Evolutionary conservation across 73 alveolate species (phyloP).

Genomic region (Blepharisma stoltei): DNA sequence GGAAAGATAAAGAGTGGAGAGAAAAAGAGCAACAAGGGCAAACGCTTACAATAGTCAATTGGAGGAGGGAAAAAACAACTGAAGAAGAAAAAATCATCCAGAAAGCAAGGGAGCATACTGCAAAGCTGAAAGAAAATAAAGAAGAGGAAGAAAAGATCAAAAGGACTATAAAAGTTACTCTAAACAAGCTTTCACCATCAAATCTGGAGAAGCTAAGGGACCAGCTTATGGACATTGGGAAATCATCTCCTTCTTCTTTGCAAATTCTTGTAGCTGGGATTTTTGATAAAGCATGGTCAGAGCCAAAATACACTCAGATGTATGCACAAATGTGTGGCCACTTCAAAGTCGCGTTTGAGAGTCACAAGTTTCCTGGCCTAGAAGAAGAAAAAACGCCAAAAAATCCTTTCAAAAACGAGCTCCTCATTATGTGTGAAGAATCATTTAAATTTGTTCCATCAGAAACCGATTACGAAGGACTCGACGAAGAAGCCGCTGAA

Average conservation of each 20-base stretch:
- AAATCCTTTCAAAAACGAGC: background rate
- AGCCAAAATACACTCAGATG: constrained; percentile 28
- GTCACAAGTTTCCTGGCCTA: background rate
- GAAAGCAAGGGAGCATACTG: constrained; percentile 1
- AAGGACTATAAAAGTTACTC: constrained; percentile 19
- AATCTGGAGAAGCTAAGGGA: constrained; percentile 19
- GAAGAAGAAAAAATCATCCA: constrained; percentile 21
- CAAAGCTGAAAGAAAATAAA: background rate
- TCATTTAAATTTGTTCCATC: background rate
- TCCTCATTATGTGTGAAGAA: constrained; percentile 4
- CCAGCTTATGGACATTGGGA: constrained; percentile 25
- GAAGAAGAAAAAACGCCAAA: background rate
- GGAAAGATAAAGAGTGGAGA: background rate
- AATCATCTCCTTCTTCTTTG: background rate
- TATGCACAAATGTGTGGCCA: constrained; percentile 23
- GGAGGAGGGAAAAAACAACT: constrained; percentile 25
- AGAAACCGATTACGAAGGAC: background rate
- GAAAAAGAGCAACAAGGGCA: background rate
- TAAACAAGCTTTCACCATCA: constrained; percentile 29
- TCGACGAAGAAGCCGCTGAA: background rate
- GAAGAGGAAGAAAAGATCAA: constrained; percentile 26
- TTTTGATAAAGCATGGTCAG: constrained; percentile 40
- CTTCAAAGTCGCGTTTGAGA: background rate
- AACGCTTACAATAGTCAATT: background rate
- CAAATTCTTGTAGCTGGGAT: constrained; percentile 3